Base-by-base conservation (phyloP, 352 stramenopile species). In the Plasmopara viticola region DNA sequence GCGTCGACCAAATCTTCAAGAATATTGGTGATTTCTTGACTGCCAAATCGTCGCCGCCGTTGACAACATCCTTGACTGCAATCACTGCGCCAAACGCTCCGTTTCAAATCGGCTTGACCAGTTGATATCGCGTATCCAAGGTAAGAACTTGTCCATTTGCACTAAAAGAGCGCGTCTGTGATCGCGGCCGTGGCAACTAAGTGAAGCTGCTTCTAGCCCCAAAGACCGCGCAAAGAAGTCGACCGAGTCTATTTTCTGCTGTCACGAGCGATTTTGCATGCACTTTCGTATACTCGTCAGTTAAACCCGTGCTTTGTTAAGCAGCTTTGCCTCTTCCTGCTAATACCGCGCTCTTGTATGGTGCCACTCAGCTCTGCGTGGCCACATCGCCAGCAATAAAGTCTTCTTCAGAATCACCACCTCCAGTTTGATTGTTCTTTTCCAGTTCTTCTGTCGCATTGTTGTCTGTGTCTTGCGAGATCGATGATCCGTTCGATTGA, bases 1-100 rank as follows among this genome's bases (percentile, higher is more conserved):
- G 96, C 96, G 70, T 99, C 96, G 47, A 98, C 95, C 41, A 98
- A 84, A 66, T 99, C 95, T 38, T 97, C 88, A 66, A 98, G 98
- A 18, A 90, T 88, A 39, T 86, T 85, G 0, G 84, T 78, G 49
- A 97, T 95, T 67, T 98, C 71, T 98, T 98, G 47, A 98, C 95
- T 6, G 91, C 91, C 28, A 98, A 69, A 58, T 90, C 85, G 12
- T 65, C 62, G 17, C 70, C 64, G 1, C 45, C 52, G 7, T 67
- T 60, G 1, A 83, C 44, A n/a, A 66, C 51, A 54, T 94, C 78
- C 13, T 81, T 75, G 46, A 87, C 88, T 9, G 82, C 84, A 44
- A 97, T 93, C n/a, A 97, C 87, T 2, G 91, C 82, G 4, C 87
- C 88, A 61, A 95, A 96, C 4, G 87, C 84, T 9, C 87, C 87